A percentile compares a stretch with the other conserved stretches of the same genome.
Conservation (phyloP, 805 yeast genomes). For the Huiozyma naganishii region DNA sequence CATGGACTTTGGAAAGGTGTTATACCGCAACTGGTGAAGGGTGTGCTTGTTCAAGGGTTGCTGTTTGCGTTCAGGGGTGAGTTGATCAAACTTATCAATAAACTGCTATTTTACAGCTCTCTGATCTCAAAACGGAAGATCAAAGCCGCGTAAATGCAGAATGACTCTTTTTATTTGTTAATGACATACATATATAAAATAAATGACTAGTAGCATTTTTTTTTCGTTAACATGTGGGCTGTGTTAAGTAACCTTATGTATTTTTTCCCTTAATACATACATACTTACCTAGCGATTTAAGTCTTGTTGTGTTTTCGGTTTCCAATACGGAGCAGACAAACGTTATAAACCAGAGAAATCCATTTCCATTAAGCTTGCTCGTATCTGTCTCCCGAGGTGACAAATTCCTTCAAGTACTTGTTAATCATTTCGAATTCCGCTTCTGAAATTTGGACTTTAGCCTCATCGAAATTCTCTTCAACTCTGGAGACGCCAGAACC, state of each 20-base stretch:
- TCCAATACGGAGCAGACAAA: too few relatives aligned
- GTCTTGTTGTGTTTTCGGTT: too few relatives aligned
- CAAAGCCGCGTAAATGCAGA: neutral
- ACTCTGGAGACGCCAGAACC: slow-evolving; percentile 51
- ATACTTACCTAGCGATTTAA: too few relatives aligned
- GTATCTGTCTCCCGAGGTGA: slow-evolving; percentile 48
- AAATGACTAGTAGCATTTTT: neutral
- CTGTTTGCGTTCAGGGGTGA: slow-evolving; percentile 75
- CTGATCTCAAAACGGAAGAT: slow-evolving; percentile 1
- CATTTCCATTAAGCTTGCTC: slow-evolving; percentile 11
- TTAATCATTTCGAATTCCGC: slow-evolving; percentile 46
- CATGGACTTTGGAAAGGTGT: slow-evolving; percentile 68
- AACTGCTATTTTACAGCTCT: slow-evolving; percentile 1
- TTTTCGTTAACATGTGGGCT: neutral
- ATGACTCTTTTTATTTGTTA: neutral
- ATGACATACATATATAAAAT: neutral
- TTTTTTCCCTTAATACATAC: too few relatives aligned
- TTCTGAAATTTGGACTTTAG: slow-evolving; percentile 36
- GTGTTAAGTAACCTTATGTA: too few relatives aligned
- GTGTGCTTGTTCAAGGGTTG: slow-evolving; percentile 75
- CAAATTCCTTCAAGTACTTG: slow-evolving; percentile 31
- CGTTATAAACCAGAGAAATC: neutral
- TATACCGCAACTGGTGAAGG: slow-evolving; percentile 70
- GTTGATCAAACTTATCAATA: slow-evolving; percentile 26
- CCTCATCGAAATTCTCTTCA: slow-evolving; percentile 42